Conservation (phyloP, 805 yeast species). For the Blastobotrys chiropterorum region DNA sequence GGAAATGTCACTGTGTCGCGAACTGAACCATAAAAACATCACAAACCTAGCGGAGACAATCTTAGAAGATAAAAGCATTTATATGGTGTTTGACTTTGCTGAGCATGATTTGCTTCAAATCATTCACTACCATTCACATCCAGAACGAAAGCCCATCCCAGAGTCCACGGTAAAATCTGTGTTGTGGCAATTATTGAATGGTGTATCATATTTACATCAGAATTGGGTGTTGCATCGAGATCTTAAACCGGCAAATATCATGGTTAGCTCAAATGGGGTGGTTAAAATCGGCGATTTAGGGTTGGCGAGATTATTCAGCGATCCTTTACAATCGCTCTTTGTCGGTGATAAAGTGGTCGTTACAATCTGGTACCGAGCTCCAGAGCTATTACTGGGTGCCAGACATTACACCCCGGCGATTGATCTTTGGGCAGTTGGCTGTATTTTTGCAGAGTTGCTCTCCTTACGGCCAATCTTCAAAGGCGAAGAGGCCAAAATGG, state of each 20-base stretch:
- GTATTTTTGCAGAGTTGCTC: conserved; percentile 85
- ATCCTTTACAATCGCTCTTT: conserved; percentile 78
- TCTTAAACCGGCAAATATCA: conserved; percentile 94
- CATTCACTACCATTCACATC: conserved; percentile 90
- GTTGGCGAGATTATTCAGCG: conserved; percentile 78
- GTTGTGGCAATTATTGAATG: conserved; percentile 87
- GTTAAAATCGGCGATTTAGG: conserved; percentile 96
- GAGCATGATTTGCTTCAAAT: conserved; percentile 94
- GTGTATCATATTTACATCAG: conserved; percentile 85
- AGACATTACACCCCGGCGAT: conserved; percentile 90
- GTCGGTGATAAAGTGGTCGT: conserved; percentile 95
- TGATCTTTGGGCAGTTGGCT: conserved; percentile 94
- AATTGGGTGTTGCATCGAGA: conserved; percentile 97
- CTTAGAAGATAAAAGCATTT: conserved; percentile 80
- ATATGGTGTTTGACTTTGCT: conserved; percentile 93
- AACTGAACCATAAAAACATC: conserved; percentile 71
- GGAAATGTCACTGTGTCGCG: conserved; percentile 93
- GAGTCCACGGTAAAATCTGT: conserved; percentile 74
- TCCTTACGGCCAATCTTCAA: conserved; percentile 90
- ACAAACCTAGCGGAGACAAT: conserved; percentile 77
- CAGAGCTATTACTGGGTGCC: conserved; percentile 84
- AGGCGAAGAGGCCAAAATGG: conserved; percentile 97
- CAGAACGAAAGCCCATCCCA: conserved; percentile 74
- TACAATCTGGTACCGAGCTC: conserved; percentile 95
- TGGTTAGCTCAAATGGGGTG: conserved; percentile 86